Base-by-base conservation (phyloP, 305 asterid genomes). In the Stenogyne calaminthoides region DNA sequence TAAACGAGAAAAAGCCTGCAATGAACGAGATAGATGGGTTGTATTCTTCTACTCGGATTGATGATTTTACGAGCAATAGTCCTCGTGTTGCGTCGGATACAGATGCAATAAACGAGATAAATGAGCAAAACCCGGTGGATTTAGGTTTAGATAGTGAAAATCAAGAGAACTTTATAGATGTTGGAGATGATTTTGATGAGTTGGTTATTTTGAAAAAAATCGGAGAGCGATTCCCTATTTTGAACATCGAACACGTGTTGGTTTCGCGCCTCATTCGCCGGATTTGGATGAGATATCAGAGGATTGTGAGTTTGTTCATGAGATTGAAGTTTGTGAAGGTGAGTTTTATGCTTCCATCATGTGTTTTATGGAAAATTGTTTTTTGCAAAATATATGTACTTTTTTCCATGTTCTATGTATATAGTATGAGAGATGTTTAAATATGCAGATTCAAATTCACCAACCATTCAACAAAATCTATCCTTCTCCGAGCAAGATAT, bases 21-120 rank as follows among this genome's bases (percentile, higher is more conserved):
- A n/a, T n/a, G n/a, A n/a, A n/a, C n/a, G n/a, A n/a, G n/a, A n/a
- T n/a, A n/a, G n/a, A n/a, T n/a, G n/a, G n/a, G n/a, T n/a, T n/a
- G n/a, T n/a, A n/a, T n/a, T n/a, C n/a, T n/a, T n/a, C n/a, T 49
- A 78, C 84, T 16, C 85, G 72, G 1, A 61, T 67, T 9, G 90
- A 87, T 20, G 94, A 86, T 73, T 72, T 81, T 66, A 60, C 69
- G 0, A 63, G 55, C 36, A 60, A 60, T 42, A 65, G 67, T 47
- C 68, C 77, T 52, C 44, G 19, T 2, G 68, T 69, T 22, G 64
- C 34, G 2, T 29, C 34, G 34, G 34, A 29, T 1, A 29, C 34
- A 29, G 34, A 2, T 29, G 5, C 2, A 3, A 3, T 29, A 29
- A 29, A 29, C 34, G 34, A 29, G 2, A 4, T 29, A 29, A 29